Percentiles rank a stretch among this genome's conserved stretches.
These are phyloP conservation scores for Volvox carteri DNA, from an alignment of 163 green algal species.

Conservation along the genomic window DNA sequence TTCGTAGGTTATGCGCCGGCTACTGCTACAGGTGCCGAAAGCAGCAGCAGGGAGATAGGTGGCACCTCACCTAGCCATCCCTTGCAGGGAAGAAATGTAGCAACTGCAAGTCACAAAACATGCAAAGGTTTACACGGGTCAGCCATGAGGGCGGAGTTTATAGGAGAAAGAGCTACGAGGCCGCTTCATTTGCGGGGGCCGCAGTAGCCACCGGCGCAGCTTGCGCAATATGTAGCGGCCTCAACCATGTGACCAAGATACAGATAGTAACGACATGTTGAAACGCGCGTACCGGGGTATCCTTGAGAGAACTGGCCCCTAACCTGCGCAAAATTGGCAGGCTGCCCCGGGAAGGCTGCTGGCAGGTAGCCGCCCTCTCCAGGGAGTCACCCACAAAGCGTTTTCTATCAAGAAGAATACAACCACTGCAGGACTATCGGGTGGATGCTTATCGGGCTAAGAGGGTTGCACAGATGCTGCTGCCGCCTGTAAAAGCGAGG, in stretches of 20 bases:
- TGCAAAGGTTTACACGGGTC: background rate
- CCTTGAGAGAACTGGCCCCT: background rate
- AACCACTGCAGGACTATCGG: background rate
- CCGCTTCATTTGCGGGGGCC: background rate
- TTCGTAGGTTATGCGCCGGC: background rate
- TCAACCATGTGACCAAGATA: background rate
- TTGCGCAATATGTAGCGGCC: background rate
- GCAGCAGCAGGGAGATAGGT: background rate
- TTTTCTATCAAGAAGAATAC: background rate
- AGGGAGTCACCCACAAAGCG: conserved; percentile 3
- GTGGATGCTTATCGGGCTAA: background rate
- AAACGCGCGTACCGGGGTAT: background rate
- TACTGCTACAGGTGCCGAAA: background rate
- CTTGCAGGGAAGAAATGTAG: background rate
- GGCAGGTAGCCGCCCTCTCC: background rate
- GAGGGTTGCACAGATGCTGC: conserved; percentile 6
- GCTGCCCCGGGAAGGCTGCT: conserved; percentile 13
- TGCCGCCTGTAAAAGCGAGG: background rate
- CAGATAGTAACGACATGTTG: background rate
- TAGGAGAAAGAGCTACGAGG: background rate
- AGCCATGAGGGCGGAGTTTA: background rate
- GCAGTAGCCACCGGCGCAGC: conserved; percentile 30
- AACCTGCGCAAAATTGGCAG: conserved; percentile 2
- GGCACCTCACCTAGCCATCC: background rate
- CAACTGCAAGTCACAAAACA: background rate